These are phyloP conservation scores for Pseudonitzschia delicatissima DNA, from an alignment of 108 stramenopile species.

Conservation along the genomic window DNA sequence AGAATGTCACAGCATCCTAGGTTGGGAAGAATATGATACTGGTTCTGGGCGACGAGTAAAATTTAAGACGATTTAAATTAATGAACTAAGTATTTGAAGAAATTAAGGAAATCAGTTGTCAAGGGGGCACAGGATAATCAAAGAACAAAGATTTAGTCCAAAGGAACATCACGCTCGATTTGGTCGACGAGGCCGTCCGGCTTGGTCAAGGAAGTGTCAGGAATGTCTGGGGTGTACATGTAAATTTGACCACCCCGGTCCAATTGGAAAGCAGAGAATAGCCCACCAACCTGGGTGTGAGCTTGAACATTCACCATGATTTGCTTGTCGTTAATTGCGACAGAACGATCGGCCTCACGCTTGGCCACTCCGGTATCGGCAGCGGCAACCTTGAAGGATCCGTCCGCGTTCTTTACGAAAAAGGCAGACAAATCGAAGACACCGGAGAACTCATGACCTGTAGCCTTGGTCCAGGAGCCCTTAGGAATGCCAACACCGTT, in stretches of 20 bases:
- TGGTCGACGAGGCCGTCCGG: too few relatives aligned
- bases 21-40: too few relatives aligned
- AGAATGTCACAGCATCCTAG: too few relatives aligned
- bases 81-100: too few relatives aligned
- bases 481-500: slow-evolving; percentile 56
- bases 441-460: slow-evolving; percentile 60
- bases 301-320: slow-evolving; percentile 50
- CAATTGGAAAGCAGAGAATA: slow-evolving; percentile 35
- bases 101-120: too few relatives aligned
- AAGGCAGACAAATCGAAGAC: slow-evolving; percentile 44
- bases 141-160: too few relatives aligned
- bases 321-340: slow-evolving; percentile 54
- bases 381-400: slow-evolving; percentile 19
- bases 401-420: slow-evolving; percentile 9
- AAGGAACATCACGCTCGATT: too few relatives aligned
- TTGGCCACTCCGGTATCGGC: slow-evolving; percentile 43
- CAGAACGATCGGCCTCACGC: slow-evolving; percentile 33
- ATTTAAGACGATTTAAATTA: too few relatives aligned
- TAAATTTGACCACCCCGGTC: slow-evolving; percentile 61
- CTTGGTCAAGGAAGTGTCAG: too few relatives aligned
- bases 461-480: slow-evolving; percentile 19
- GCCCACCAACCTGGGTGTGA: slow-evolving; percentile 28
- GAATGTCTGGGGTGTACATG: slow-evolving; percentile 40
- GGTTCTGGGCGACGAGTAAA: too few relatives aligned
- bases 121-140: too few relatives aligned